Conservation (phyloP, 208 protist species). For the Trypanosoma boissoni region DNA sequence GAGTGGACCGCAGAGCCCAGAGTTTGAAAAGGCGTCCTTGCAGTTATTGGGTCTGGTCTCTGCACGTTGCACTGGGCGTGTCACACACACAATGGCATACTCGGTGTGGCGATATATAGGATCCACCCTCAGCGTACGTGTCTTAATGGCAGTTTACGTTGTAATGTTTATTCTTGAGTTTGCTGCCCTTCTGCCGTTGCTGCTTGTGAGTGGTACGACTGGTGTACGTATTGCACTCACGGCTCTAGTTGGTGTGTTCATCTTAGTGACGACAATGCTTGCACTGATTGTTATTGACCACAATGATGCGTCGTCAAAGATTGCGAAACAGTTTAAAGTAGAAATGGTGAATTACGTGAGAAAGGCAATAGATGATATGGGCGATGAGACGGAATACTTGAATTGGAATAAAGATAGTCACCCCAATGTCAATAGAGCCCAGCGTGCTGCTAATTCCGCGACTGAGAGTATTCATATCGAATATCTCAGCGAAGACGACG, state of each 20-base stretch:
- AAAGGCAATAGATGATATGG: constrained; percentile 31
- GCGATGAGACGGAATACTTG: no score
- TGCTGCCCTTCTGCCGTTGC: constrained; percentile 33
- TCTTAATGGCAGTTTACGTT: not conserved
- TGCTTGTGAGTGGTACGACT: constrained; percentile 29
- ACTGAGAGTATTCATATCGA: no score
- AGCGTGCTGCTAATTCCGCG: no score
- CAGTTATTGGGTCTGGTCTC: constrained; percentile 51
- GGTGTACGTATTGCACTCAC: constrained; percentile 31
- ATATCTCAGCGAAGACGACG: no score
- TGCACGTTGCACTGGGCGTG: constrained; percentile 30
- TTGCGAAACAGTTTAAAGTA: constrained; percentile 44
- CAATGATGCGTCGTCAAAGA: constrained; percentile 53
- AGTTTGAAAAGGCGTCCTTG: constrained; percentile 46
- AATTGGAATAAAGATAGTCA: constrained; percentile 18
- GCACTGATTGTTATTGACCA: constrained; percentile 45
- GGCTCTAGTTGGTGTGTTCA: constrained; percentile 27
- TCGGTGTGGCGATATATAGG: constrained; percentile 47
- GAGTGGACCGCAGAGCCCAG: constrained; percentile 35
- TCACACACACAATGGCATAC: constrained; percentile 44
- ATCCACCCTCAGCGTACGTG: constrained; percentile 2
- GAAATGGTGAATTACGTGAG: constrained; percentile 36
- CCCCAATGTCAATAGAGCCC: not conserved
- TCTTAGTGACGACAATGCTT: constrained; percentile 27
- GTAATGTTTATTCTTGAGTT: constrained; percentile 3